phyloP scores from a whole-genome alignment of 768 basidiomycete species.

The Guyanaporus albipodus region DNA sequence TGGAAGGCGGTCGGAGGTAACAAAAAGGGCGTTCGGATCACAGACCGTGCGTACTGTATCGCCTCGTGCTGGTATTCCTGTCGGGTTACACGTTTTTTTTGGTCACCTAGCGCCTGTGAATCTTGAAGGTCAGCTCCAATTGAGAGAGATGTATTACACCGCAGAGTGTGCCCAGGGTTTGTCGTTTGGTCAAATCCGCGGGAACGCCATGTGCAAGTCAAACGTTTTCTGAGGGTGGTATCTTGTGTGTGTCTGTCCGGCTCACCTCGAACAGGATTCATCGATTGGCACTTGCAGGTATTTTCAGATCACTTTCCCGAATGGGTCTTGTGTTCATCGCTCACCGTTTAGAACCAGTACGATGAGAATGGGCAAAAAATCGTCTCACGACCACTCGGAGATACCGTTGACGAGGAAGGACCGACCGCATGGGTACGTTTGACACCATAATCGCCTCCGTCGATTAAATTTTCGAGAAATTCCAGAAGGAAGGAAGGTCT shows the following conservation, averaged over 20 bases:
- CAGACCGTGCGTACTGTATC: conserved; percentile 11
- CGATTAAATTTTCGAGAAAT: neutral
- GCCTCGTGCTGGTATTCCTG: neutral
- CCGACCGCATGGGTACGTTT: conserved; percentile 6
- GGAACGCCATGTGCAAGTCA: conserved; percentile 15
- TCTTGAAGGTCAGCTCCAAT: conserved; percentile 1
- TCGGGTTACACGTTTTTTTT: conserved; percentile 1
- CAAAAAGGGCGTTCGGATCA: conserved; percentile 1
- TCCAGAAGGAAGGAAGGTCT: neutral
- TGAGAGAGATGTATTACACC: conserved; percentile 8
- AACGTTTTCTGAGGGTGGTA: neutral
- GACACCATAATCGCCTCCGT: neutral
- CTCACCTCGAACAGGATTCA: conserved; percentile 3
- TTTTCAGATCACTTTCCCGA: conserved; percentile 1
- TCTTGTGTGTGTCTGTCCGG: conserved; percentile 2
- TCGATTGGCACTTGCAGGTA: conserved; percentile 7
- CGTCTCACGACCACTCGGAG: conserved; percentile 16
- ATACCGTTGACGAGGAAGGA: conserved; percentile 12
- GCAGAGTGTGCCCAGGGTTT: conserved; percentile 5
- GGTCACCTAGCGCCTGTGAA: conserved; percentile 8
- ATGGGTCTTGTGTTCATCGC: neutral
- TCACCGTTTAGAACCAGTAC: neutral
- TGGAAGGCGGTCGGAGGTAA: conserved; percentile 3
- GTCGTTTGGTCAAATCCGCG: conserved; percentile 18
- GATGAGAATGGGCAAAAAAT: conserved; percentile 5